These are phyloP conservation scores for Pleurotus djamor DNA, from an alignment of 768 basidiomycete species.

Conservation along the genomic window DNA sequence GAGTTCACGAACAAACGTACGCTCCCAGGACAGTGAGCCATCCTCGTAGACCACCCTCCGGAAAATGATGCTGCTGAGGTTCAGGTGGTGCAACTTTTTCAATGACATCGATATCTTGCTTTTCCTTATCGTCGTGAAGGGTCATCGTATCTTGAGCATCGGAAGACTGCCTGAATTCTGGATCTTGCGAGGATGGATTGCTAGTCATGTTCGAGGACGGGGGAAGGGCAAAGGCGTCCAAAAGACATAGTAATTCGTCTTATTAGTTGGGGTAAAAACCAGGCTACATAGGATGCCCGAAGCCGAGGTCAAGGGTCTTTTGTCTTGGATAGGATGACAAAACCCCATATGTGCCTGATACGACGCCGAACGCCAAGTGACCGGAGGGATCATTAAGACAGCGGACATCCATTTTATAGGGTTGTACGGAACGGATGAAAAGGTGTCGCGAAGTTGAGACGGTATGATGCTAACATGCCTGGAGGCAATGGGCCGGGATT, in stretches of 20 bases:
- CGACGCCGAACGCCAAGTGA: too few relatives aligned
- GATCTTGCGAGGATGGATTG: too few relatives aligned
- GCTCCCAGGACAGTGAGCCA: slow-evolving; percentile 18
- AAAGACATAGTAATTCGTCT: neutral
- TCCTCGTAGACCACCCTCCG: slow-evolving; percentile 15
- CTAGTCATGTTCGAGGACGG: neutral
- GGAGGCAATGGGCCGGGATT: too few relatives aligned
- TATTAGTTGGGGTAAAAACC: neutral
- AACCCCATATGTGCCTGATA: neutral
- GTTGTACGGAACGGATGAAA: too few relatives aligned
- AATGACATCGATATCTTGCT: neutral
- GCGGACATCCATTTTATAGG: too few relatives aligned
- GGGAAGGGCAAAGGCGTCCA: neutral
- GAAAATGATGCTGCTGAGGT: slow-evolving; percentile 2
- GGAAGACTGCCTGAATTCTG: too few relatives aligned
- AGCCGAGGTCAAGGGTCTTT: slow-evolving; percentile 2
- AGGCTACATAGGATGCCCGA: neutral
- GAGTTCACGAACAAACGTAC: slow-evolving; percentile 2
- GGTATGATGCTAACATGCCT: too few relatives aligned
- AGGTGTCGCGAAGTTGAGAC: too few relatives aligned
- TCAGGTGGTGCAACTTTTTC: neutral
- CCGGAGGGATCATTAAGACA: too few relatives aligned
- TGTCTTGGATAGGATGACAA: neutral
- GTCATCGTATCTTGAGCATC: neutral
- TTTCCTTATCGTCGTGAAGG: neutral